Conservation (phyloP, 257 asterid species). For the Cordia subcordata region DNA sequence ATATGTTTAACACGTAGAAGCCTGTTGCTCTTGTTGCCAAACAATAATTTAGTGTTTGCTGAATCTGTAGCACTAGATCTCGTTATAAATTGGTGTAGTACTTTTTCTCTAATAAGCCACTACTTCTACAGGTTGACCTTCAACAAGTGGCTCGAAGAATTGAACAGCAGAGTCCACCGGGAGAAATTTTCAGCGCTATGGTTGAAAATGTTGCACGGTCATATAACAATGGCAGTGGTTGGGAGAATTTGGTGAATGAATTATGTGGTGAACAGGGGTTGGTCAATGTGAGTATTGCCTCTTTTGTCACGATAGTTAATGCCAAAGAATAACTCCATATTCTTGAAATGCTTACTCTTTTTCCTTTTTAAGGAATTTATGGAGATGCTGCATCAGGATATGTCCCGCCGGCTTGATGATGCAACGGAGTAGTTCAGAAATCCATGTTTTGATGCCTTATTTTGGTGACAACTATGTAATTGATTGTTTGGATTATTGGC, state of each 20-base stretch:
- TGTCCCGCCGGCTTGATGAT: constrained; percentile 36
- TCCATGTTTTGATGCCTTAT: not conserved
- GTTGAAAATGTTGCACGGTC: constrained; percentile 33
- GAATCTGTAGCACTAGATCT: no score
- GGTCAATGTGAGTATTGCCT: constrained; percentile 28
- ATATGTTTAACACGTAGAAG: not conserved
- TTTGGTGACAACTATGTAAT: no score
- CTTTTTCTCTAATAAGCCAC: not conserved
- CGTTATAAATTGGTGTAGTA: no score
- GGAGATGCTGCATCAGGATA: constrained; percentile 51
- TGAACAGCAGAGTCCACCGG: constrained; percentile 33
- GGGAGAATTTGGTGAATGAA: constrained; percentile 30
- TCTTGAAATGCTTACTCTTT: not conserved
- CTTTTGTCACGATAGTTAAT: not conserved
- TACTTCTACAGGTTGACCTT: constrained; percentile 29
- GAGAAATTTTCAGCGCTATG: constrained; percentile 40
- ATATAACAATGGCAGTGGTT: constrained; percentile 20
- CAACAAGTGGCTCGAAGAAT: constrained; percentile 41
- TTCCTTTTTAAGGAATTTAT: constrained; percentile 54
- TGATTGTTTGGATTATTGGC: no score
- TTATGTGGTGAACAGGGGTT: constrained; percentile 42
- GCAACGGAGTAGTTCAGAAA: constrained; percentile 11
- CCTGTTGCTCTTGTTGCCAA: not conserved
- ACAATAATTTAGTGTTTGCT: not conserved
- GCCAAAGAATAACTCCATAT: not conserved